phyloP scores from a whole-genome alignment of 176 grass and related monocot species.

The Elymus sibiricus region DNA sequence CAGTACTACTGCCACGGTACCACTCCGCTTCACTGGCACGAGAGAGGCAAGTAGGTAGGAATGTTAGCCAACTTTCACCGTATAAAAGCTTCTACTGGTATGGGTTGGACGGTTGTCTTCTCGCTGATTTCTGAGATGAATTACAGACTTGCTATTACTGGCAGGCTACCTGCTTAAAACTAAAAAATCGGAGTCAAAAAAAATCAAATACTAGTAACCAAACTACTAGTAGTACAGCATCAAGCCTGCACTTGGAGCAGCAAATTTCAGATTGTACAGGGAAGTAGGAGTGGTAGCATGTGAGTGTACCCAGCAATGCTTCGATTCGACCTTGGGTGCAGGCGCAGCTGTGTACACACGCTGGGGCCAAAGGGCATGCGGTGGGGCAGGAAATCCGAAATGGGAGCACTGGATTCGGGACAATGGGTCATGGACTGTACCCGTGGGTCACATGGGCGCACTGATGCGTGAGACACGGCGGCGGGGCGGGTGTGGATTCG shows the following conservation, averaged over 20 bases:
- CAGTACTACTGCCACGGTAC: neutral
- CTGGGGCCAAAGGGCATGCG: neutral
- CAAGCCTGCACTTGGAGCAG: no score
- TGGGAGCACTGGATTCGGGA: neutral
- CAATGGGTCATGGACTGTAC: neutral
- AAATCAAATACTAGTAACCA: no score
- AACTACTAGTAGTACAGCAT: no score
- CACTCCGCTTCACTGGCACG: neutral
- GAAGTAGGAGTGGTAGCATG: no score
- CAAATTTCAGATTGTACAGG: no score
- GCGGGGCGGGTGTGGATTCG: constrained; percentile 1
- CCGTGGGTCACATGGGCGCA: constrained; percentile 28
- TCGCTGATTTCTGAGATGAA: no score
- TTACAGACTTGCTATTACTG: no score
- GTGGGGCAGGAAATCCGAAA: neutral
- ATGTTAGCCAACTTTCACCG: neutral
- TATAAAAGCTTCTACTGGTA: neutral
- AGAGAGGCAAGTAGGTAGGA: neutral
- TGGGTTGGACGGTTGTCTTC: no score
- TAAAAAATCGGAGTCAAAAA: neutral
- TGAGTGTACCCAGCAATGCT: no score
- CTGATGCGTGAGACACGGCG: neutral
- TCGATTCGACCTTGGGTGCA: neutral
- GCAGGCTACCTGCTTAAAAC: neutral
- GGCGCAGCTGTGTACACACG: no score